Base-by-base conservation (phyloP, 257 asterid genomes). In the Forsythia suspensa region DNA sequence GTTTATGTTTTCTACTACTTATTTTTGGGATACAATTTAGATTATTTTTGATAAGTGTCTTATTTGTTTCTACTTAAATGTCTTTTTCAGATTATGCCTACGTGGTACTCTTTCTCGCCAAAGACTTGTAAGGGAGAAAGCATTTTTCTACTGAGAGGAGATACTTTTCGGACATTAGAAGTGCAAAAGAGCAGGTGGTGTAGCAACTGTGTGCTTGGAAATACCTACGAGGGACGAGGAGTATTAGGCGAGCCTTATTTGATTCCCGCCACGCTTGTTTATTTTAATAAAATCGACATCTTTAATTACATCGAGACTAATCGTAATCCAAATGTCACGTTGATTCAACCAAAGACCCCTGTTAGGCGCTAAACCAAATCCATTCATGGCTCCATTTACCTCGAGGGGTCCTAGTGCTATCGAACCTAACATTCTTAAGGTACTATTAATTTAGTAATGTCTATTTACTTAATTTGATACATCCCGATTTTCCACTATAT, bases 181-280 rank as follows among this genome's bases (percentile, higher is more conserved):
- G 93, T 89, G 63, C 70, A n/a, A 55, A 80, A 73, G 87, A 71
- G 89, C 90, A n/a, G 89, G 91, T 10, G 91, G 93, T 13, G 70
- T 51, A 42, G 93, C 90, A 10, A 70, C 84, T n/a, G n/a, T 1
- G 85, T 87, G 38, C 79, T 89, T 10, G 91, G 87, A 8, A 75
- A 78, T 40, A 0, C 2, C 0, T 18, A 0, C 18, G 16, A 40
- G 4, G 89, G 88, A 39, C 51, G 67, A 3, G 86, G 84, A 77
- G 80, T 86, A 5, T 0, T 2, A 4, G 83, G 38, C 39, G 8
- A 20, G n/a, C 75, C 90, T 29, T 85, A 79, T 78, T 18, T 82
- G 69, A 69, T 84, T 12, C 85, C 91, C 0, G 73, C 74, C 16
- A 80, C 82, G 0, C 81, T 80, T 9, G 68, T 84, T 9, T 40